Evolutionary conservation across 768 basidiomycete species (phyloP).

Genomic region (Trametes elegans): DNA sequence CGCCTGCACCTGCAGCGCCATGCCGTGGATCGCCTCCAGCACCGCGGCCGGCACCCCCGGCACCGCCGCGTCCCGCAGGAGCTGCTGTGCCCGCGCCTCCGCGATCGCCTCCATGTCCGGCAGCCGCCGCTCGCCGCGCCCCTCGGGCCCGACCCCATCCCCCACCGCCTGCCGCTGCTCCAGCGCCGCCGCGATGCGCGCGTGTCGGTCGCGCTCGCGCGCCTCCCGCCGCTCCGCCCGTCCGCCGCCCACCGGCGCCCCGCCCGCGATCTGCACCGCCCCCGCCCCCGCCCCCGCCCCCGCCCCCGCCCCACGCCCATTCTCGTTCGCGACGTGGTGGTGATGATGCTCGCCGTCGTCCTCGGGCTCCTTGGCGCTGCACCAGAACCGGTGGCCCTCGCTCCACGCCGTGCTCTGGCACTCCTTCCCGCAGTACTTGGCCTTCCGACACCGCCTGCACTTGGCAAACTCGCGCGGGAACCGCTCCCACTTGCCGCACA

Average conservation of each 20-base stretch:
- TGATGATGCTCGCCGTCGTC: constrained; percentile 34
- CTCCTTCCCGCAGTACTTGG: constrained; percentile 97
- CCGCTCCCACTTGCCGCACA: constrained; percentile 92
- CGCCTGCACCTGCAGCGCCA: not conserved
- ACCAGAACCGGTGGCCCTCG: constrained; percentile 96
- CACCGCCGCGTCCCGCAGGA: not conserved
- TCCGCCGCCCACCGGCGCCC: constrained; percentile 15
- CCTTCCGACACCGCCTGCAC: constrained; percentile 92
- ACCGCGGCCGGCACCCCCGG: not conserved
- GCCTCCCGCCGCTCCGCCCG: constrained; percentile 37
- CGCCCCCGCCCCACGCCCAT: constrained; percentile 9
- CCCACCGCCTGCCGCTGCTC: constrained; percentile 4
- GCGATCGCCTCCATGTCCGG: not conserved
- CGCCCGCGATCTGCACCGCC: constrained; percentile 10
- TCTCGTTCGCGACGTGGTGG: constrained; percentile 8
- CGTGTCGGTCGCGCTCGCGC: constrained; percentile 32
- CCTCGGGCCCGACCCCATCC: not conserved
- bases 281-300: constrained; percentile 19
- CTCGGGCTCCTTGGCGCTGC: constrained; percentile 61
- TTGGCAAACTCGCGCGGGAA: constrained; percentile 96
- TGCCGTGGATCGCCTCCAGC: not conserved
- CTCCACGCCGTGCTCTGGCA: constrained; percentile 97
- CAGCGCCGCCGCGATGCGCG: constrained; percentile 14
- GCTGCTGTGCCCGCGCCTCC: no score
- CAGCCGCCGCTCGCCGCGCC: not conserved